phyloP scores from a whole-genome alignment of 2,329 filamentous ascomycete species.

The Ascochyta koolunga region DNA sequence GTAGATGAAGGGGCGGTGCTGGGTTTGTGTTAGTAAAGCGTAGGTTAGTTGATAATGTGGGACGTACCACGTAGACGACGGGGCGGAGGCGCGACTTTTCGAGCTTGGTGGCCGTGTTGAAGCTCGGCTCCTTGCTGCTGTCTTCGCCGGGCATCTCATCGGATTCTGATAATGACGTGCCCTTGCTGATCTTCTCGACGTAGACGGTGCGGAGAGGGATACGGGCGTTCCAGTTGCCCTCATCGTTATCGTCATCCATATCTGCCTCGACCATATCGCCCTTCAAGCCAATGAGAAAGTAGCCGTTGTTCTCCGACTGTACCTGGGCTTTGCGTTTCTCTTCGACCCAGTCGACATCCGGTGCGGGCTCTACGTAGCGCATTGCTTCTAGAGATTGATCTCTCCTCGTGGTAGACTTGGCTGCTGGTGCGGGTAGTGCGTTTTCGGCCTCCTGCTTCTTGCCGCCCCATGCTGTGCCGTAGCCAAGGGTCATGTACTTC shows the following conservation, averaged over 20 bases:
- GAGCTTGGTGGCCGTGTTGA: conserved; percentile 3
- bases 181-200: conserved; percentile 64
- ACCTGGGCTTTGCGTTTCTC: conserved; percentile 65
- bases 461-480: conserved; percentile 48
- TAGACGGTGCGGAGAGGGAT: conserved; percentile 70
- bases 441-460: conserved; percentile 23
- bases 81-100: conserved; percentile 60
- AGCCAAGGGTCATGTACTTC: conserved; percentile 59
- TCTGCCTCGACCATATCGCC: conserved; percentile 64
- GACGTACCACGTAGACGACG: conserved; percentile 68
- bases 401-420: conserved; percentile 12
- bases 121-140: conserved; percentile 17
- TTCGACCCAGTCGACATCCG: conserved; percentile 57
- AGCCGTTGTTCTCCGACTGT: conserved; percentile 54
- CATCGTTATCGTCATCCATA: conserved; percentile 52
- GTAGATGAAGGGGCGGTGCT: conserved; percentile 75
- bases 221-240: conserved; percentile 52
- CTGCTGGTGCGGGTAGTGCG: background rate
- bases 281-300: conserved; percentile 72
- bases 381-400: conserved; percentile 33
- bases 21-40: background rate
- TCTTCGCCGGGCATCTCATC: conserved; percentile 32
- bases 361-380: conserved; percentile 45
- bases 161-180: conserved; percentile 17
- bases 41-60: accelerated